Evolutionary conservation across 1,284 basidiomycete genomes (phyloP), one percentile per base, ranked within the genome.

Genomic region (Pyrrhoderma noxium): DNA sequence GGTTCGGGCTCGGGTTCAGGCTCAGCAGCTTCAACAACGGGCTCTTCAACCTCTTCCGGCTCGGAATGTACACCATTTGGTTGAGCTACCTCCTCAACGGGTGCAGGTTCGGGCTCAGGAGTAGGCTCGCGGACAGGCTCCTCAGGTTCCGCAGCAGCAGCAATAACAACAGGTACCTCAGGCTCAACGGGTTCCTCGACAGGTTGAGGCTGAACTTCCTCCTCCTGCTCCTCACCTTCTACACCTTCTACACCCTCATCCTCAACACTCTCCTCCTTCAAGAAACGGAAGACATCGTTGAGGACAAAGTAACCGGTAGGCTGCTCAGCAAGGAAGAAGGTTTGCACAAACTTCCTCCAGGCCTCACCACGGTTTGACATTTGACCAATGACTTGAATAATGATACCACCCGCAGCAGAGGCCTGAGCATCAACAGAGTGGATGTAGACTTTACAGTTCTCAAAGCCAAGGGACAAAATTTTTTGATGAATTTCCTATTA

Each of bases 241-340:
- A 19, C 57, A 42, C 62, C 64, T 35, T 57, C 58, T 31, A 56
- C 45, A 11, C 23, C 35, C 16, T 21, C 39, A 16, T 71, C 71
- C 49, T 89, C 89, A 56, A 91, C 87, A 36, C 82, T 75, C 62
- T 97, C 94, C 71, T 98, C 94, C 75, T 96, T 96, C 59, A 99
- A 75, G 77, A 95, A 98, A 58, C 95, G 88, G 85, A 99, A 99
- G 73, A 99, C 98, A 73, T 99, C 96, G 72, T 99, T 99, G 68
- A 99, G 84, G 56, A 99, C 96, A 69, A 93, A 99, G 76, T 98
- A 99, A 44, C 96, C 96, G 63, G 95, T 96, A 38, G 93, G 92
- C 72, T 99, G 96, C 69, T 97, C 92, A 44, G 96, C 96, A 52
- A 99, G 85, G 87, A 99, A 99, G 75, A 99, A 99, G 13, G 95